These are phyloP conservation scores for Tritrichomonas musculus DNA, from an alignment of 208 protist species.

Conservation along the genomic window DNA sequence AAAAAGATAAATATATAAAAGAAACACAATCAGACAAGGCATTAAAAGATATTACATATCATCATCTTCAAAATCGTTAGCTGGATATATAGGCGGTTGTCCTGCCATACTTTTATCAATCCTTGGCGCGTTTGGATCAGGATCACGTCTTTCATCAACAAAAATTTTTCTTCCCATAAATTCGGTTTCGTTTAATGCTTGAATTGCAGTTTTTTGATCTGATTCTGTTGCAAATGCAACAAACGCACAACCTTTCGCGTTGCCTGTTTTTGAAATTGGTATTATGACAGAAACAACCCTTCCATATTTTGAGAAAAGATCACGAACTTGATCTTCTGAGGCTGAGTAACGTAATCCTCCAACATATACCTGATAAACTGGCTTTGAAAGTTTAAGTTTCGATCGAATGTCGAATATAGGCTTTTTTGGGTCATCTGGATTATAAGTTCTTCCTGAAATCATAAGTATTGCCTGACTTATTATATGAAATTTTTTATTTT, in stretches of 20 bases:
- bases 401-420: not conserved
- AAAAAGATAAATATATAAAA: no score
- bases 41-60: no score
- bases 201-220: not conserved
- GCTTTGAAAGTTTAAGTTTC: not conserved
- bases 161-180: not conserved
- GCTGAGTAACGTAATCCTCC: not conserved
- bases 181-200: not conserved
- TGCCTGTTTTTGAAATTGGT: not conserved
- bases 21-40: no score
- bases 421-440: no score
- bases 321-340: not conserved
- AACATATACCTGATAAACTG: not conserved
- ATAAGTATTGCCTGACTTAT: no score
- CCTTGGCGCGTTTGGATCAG: no score
- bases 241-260: not conserved
- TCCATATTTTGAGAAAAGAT: not conserved
- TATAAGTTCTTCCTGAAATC: no score
- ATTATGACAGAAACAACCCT: conserved; percentile 1
- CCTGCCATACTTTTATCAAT: no score
- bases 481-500: no score
- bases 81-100: no score
- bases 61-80: no score
- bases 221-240: not conserved
- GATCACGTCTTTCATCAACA: not conserved